A percentile compares a stretch with the other conserved stretches of the same genome.
Conservation (phyloP, 2,329 filamentous ascomycete species). For the Fusarium pilosicola region DNA sequence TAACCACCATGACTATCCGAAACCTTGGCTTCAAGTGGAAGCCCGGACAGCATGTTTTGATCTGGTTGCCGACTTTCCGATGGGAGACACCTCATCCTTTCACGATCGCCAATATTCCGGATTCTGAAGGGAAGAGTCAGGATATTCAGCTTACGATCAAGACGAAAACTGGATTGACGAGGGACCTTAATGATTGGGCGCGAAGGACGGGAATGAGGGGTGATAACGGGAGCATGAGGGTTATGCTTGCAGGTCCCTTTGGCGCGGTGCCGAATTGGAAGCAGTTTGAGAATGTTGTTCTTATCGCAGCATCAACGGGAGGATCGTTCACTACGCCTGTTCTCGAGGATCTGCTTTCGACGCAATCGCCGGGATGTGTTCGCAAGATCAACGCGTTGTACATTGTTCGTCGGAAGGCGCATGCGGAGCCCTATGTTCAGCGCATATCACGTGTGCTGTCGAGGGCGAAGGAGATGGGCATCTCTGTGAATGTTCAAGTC, state of each 20-base stretch:
- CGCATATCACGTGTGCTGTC: constrained; percentile 20
- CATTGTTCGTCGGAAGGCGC: constrained; percentile 33
- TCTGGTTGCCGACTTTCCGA: constrained; percentile 41
- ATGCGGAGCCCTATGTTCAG: constrained; percentile 35
- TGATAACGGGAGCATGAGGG: constrained; percentile 18
- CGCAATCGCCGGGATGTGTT: constrained; percentile 34
- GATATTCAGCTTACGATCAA: constrained; percentile 41
- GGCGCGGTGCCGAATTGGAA: constrained; percentile 37
- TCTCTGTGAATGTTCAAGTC: constrained; percentile 36
- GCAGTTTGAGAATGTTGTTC: constrained; percentile 39
- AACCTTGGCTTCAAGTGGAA: constrained; percentile 38
- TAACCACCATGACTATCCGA: constrained; percentile 35
- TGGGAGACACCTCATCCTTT: constrained; percentile 42
- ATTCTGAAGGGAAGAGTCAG: not conserved
- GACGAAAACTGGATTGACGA: constrained; percentile 39
- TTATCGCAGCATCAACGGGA: constrained; percentile 38
- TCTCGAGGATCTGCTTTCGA: constrained; percentile 33
- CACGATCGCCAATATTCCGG: constrained; percentile 35
- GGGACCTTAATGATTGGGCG: constrained; percentile 38
- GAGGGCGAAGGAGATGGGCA: constrained; percentile 38
- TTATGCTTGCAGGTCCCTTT: constrained; percentile 40
- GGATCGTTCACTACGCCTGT: constrained; percentile 40
- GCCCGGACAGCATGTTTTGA: constrained; percentile 41
- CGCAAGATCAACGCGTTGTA: constrained; percentile 37
- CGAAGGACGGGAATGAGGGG: constrained; percentile 21